Evolutionary conservation across 1,284 basidiomycete genomes (phyloP).

Genomic region (Flammula alnicola): DNA sequence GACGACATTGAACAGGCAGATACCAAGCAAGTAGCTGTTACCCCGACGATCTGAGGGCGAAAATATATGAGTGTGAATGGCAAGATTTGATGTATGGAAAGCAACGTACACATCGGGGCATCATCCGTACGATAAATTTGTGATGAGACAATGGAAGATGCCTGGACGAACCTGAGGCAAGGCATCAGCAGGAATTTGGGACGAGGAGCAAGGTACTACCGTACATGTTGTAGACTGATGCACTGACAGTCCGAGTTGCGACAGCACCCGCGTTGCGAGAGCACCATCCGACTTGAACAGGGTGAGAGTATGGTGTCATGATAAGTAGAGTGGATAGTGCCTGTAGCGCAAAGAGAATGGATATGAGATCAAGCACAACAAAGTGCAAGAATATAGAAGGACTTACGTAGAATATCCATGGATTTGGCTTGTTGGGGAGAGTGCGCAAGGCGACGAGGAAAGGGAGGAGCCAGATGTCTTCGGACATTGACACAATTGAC

Average conservation of each 20-base stretch:
- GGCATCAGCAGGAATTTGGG: neutral
- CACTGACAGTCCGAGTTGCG: slow-evolving; percentile 57
- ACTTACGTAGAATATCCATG: slow-evolving; percentile 67
- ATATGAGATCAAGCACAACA: too few relatives aligned
- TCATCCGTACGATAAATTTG: slow-evolving; percentile 52
- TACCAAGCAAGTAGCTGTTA: slow-evolving; percentile 47
- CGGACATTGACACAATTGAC: slow-evolving; percentile 52
- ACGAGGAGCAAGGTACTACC: slow-evolving; percentile 36
- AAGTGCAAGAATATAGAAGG: too few relatives aligned
- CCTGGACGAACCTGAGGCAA: slow-evolving; percentile 32
- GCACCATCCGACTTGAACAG: slow-evolving; percentile 62
- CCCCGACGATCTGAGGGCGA: slow-evolving; percentile 46
- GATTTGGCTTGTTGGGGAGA: slow-evolving; percentile 53
- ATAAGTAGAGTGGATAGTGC: slow-evolving; percentile 60
- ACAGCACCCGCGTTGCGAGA: slow-evolving; percentile 66
- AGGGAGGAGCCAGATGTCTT: slow-evolving; percentile 66
- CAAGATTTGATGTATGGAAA: neutral
- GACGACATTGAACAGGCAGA: slow-evolving; percentile 50
- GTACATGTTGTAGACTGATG: slow-evolving; percentile 66
- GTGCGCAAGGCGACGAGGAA: slow-evolving; percentile 61
- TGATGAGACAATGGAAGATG: too few relatives aligned
- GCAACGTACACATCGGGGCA: slow-evolving; percentile 52
- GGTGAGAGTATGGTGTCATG: slow-evolving; percentile 52
- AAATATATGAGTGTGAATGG: neutral
- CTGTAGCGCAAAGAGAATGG: too few relatives aligned